Evolutionary conservation across 1,284 basidiomycete genomes (phyloP), one percentile per base, ranked within the genome.

Genomic region (Ceratobasidium sp.): DNA sequence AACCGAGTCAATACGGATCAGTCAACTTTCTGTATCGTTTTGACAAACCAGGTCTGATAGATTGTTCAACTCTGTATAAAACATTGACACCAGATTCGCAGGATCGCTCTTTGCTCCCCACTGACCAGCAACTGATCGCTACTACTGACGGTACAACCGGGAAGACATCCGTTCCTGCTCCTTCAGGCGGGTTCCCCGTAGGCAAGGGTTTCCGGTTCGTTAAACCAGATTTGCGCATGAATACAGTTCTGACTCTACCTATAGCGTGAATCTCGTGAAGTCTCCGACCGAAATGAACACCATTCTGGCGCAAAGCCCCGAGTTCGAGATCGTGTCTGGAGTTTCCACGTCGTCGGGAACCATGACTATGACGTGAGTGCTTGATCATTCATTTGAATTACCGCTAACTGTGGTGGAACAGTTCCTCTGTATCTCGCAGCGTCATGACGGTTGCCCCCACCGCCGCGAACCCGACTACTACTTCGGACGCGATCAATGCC

Each of bases 101-200:
- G 73, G 34, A 58, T 28, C 46, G 53, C 30, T 28, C 28, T 23
- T 23, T 71, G 36, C 65, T 69, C 26, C 65, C 65, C 14, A 69
- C 53, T 52, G 39, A 65, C 36, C 73, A 74, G 36, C 67, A 74
- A 34, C 60, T 74, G 3, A 62, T 71, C 26, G 73, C 73, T 18
- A 39, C 36, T 3, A 50, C 65, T 18, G 39, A 34, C 18, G 70
- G 67, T 43, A 28, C 39, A n/a, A 30, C 30, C n/a, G 69, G 73
- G 18, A 62, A 28, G 21, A 39, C 41, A 18, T n/a, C 32, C 1
- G 57, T 71, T 26, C 67, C 48, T 16, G 59, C 73, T 34, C 73
- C 73, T 39, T 71, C 67, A 9, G 73, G 69, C 8, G 73, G 61
- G n/a, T 74, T 71, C 69, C 73, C 73, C 23, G 43, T 59, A 12